Evolutionary conservation across 2,329 filamentous ascomycete genomes (phyloP), one percentile per base, ranked within the genome.

Genomic region (Colletotrichum costaricense): DNA sequence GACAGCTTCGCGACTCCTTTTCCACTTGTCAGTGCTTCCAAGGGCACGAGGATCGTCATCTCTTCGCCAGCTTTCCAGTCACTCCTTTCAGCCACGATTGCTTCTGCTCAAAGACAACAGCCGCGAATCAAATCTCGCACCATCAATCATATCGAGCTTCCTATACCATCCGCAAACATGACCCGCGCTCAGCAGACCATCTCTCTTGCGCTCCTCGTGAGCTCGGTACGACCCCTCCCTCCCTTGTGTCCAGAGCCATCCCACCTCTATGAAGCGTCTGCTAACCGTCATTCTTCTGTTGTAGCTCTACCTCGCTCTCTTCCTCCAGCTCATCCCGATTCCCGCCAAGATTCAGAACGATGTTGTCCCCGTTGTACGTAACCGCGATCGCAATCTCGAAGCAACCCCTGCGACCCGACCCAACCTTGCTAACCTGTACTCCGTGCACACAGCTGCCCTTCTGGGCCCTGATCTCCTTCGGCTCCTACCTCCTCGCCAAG

Each of bases 111-210:
- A 2, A 38, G 14, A 7, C 3, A 7, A 14, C 16, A 2, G 19
- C 16, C 9, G 16, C 7, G 4, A 4, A 42, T 8, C 1, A 7
- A 8, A 12, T 22, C n/a, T 5, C 7, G 7, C 3, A 49, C 42
- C 19, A 22, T n/a, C 8, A n/a, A 22, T 22, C 3, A n/a, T 3
- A 22, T 9, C 19, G 3, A n/a, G 26, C 35, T 4, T 46, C n/a
- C 33, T 14, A 28, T 28, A 56, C 22, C n/a, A n/a, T 64, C 69
- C 24, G 72, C 78, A 85, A 92, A 77, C 76, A 98, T 98, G 97
- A 98, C 97, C 77, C 95, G 95, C 85, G 97, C 97, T 26, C 93
- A 94, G 83, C 95, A 98, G 85, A 96, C 94, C 76, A 92, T 98
- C 81, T 97, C 95, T 75, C 89, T 98, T 80, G 93, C 92, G 80